Base-by-base conservation (phyloP, 352 stramenopile species). In the Globisporangium mamillatum region DNA sequence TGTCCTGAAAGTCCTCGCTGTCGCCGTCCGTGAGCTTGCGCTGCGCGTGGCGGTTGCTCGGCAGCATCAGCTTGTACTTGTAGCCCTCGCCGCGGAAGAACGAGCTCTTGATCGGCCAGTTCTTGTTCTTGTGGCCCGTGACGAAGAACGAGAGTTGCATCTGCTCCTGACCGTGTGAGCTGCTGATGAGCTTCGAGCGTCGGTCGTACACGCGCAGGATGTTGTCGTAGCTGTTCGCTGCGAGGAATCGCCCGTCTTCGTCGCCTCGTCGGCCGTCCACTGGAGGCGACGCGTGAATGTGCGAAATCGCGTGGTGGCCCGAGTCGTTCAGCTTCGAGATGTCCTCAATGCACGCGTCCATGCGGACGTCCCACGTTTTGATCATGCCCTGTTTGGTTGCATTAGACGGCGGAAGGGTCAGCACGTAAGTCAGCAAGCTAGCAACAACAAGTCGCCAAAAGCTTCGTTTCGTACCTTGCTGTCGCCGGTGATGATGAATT, bases 171-270 rank as follows among this genome's bases (percentile, higher is more conserved):
- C 86, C 82, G 53, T 81, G 71, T 2, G 72, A 82, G 60, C 84
- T 85, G 74, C 88, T 91, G 66, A 95, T 92, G 50, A 95, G 77
- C 67, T 94, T 91, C 41, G 85, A 90, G 41, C 86, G 84, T 25
- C 87, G 80, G 63, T 95, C 86, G 68, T 97, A 97, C 34, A 97
- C 87, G 66, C 89, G 89, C 62, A 97, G 56, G 24, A 97, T 82
- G 64, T 97, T 97, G 80, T 97, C 88, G 63, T 97, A 97, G 72
- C 88, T 93, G 74, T 97, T 97, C 7, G 82, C 85, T 0, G 84
- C 88, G 25, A 97, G 74, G 73, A 95, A 94, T 18, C 88, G 85
- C 0, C 88, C 86, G 44, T 94, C 86, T 60, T 97, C 86, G 25
- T 88, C 79, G 3, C 79, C 76, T 5, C 70, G 67, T 1, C 79